Percentiles rank a stretch among this genome's conserved stretches.
Conservation (phyloP, 352 stramenopile genomes). For the Globisporangium parvum region DNA sequence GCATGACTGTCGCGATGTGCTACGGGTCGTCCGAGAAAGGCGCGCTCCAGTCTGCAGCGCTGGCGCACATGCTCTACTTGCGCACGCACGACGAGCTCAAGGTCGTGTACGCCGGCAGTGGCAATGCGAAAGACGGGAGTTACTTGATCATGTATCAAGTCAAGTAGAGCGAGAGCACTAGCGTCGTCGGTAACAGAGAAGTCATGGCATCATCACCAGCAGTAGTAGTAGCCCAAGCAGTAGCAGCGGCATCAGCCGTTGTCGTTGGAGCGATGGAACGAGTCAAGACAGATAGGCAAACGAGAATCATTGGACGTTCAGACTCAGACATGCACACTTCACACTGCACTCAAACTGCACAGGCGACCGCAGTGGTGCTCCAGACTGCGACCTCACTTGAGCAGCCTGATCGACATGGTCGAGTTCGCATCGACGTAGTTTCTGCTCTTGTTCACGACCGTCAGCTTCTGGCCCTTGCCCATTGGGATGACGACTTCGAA, state of each 20-base stretch:
- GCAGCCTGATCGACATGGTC: neutral
- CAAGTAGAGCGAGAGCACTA: slow-evolving; percentile 2
- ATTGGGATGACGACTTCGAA: neutral
- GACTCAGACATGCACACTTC: no score
- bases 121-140: neutral
- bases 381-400: neutral
- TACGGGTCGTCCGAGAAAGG: slow-evolving; percentile 1
- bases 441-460: neutral
- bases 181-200: neutral
- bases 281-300: no score
- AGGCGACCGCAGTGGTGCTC: no score
- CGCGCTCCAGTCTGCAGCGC: neutral
- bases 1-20: neutral
- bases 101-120: neutral
- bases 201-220: no score
- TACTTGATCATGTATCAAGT: neutral
- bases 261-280: no score
- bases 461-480: neutral
- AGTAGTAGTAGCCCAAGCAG: no score
- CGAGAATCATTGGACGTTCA: no score
- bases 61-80: neutral
- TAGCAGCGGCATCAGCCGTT: no score
- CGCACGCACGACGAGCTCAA: neutral
- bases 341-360: no score
- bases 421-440: neutral